These are phyloP conservation scores for Boletus hoseneyae DNA, from an alignment of 1,284 basidiomycete species.

Conservation along the genomic window DNA sequence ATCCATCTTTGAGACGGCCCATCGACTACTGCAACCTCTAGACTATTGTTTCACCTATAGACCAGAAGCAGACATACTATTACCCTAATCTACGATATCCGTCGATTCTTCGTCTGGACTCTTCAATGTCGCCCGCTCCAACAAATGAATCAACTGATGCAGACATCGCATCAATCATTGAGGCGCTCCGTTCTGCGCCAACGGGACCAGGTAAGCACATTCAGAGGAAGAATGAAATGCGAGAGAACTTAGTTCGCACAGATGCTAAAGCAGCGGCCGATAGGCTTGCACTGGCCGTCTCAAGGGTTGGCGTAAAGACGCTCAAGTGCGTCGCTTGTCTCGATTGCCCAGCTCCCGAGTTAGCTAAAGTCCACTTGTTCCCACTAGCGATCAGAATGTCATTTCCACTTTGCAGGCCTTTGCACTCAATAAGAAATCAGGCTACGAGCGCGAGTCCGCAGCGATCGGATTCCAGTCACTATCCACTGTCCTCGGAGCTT, in stretches of 20 bases:
- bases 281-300: conserved; percentile 67
- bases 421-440: conserved; percentile 86
- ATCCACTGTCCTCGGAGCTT: conserved; percentile 67
- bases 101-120: conserved; percentile 8
- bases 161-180: conserved; percentile 53
- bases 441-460: conserved; percentile 90
- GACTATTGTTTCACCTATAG: conserved; percentile 21
- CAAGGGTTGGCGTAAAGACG: conserved; percentile 58
- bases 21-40: conserved; percentile 7
- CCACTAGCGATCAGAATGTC: conserved; percentile 56
- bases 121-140: conserved; percentile 54
- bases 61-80: conserved; percentile 18
- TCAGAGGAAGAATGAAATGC: conserved; percentile 3
- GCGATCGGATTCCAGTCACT: conserved; percentile 84
- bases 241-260: conserved; percentile 27
- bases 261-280: conserved; percentile 81
- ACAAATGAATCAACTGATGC: conserved; percentile 43
- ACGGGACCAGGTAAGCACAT: conserved; percentile 62
- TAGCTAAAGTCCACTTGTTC: conserved; percentile 8
- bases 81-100: conserved; percentile 25
- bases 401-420: conserved; percentile 67
- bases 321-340: conserved; percentile 49
- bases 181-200: conserved; percentile 64
- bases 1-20: background rate
- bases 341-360: conserved; percentile 4